Conservation (phyloP, 2,329 filamentous ascomycete species). For the Neofusicoccum sp. region DNA sequence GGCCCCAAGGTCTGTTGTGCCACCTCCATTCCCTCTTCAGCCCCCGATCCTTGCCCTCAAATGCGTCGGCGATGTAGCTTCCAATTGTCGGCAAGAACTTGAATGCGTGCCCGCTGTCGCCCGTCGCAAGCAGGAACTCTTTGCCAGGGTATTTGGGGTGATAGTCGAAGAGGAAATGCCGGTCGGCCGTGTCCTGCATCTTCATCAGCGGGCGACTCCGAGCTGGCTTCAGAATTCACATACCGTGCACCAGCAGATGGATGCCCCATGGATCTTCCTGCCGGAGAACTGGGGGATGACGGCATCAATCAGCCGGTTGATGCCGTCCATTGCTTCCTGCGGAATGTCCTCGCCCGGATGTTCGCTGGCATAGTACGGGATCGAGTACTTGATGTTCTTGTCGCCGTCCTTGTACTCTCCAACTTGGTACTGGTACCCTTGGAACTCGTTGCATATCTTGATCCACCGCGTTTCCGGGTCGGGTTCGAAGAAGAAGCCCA, state of each 20-base stretch:
- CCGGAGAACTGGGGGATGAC: slow-evolving; percentile 45
- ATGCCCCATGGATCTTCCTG: slow-evolving; percentile 24
- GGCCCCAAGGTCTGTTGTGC: slow-evolving; percentile 15
- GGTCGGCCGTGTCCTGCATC: slow-evolving; percentile 24
- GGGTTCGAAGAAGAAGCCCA: slow-evolving; percentile 20
- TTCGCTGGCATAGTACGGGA: slow-evolving; percentile 18
- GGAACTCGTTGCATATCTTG: slow-evolving; percentile 18
- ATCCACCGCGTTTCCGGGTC: slow-evolving; percentile 12
- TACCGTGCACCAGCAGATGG: slow-evolving; percentile 22
- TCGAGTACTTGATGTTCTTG: neutral
- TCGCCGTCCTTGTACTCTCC: neutral
- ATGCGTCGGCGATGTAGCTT: slow-evolving; percentile 28
- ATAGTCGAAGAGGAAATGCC: slow-evolving; percentile 26
- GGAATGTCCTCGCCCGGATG: slow-evolving; percentile 25
- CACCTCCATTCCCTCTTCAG: slow-evolving; percentile 15
- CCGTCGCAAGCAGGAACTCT: slow-evolving; percentile 29
- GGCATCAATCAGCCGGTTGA: slow-evolving; percentile 37
- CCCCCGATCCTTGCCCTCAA: slow-evolving; percentile 23
- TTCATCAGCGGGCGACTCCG: neutral
- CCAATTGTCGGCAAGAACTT: slow-evolving; percentile 33
- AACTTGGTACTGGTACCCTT: slow-evolving; percentile 12
- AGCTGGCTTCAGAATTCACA: neutral
- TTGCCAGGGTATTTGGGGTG: slow-evolving; percentile 21
- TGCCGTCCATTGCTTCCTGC: slow-evolving; percentile 26
- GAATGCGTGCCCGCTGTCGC: slow-evolving; percentile 32